Evolutionary conservation across 345 rosid species (phyloP).

Genomic region (Salix udensis): DNA sequence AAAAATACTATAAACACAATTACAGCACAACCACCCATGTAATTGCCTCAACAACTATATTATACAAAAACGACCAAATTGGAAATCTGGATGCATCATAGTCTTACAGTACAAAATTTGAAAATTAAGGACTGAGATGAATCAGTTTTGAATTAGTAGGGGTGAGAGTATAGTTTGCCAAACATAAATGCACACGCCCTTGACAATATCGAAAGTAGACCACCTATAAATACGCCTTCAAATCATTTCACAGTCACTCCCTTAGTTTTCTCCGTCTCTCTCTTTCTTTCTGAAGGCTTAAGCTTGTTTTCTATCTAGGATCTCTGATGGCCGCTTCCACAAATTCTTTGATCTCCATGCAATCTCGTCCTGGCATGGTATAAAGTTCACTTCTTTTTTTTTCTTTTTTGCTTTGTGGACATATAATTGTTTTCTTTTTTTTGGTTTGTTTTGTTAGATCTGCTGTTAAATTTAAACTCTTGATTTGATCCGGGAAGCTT

Average conservation of each 20-base stretch:
- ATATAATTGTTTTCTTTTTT: background rate
- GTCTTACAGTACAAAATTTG: background rate
- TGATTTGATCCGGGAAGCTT: slow-evolving; percentile 4
- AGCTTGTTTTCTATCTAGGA: no score
- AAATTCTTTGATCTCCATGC: slow-evolving; percentile 23
- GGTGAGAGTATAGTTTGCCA: background rate
- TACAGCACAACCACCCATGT: no score
- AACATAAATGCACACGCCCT: background rate
- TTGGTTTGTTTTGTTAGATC: slow-evolving; percentile 2
- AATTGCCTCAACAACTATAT: no score
- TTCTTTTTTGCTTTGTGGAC: background rate
- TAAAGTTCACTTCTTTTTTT: background rate
- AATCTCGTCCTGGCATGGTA: slow-evolving; percentile 17
- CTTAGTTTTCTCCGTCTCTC: slow-evolving; percentile 18
- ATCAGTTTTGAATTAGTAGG: background rate
- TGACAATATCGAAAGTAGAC: background rate
- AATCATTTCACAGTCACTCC: background rate
- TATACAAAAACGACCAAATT: no score
- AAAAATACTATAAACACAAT: no score
- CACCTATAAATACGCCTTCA: slow-evolving; percentile 8
- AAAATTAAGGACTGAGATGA: background rate
- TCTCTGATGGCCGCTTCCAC: slow-evolving; percentile 27
- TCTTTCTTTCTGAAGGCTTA: background rate
- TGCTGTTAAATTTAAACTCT: background rate
- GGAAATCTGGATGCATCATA: background rate